Conservation (phyloP, 2,329 filamentous ascomycete species). For the Aspergillus luchuensis region DNA sequence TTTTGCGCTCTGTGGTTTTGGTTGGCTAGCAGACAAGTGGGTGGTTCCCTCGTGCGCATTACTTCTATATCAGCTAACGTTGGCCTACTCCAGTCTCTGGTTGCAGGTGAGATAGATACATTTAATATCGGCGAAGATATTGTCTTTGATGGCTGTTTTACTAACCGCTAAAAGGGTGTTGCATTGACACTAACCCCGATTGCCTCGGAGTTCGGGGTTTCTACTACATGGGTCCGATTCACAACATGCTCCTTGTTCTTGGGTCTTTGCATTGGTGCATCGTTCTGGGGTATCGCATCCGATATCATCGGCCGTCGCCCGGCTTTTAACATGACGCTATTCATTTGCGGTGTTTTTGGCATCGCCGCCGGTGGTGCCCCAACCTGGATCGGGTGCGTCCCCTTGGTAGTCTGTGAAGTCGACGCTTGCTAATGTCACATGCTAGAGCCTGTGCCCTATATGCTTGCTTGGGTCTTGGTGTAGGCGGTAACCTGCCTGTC, state of each 20-base stretch:
- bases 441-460: conserved; percentile 61
- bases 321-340: conserved; percentile 78
- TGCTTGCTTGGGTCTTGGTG: conserved; percentile 65
- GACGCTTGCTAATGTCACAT: neutral
- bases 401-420: conserved; percentile 23
- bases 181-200: conserved; percentile 75
- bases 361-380: conserved; percentile 67
- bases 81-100: conserved; percentile 60
- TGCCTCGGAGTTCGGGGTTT: conserved; percentile 71
- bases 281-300: conserved; percentile 77
- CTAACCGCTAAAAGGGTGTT: conserved; percentile 59
- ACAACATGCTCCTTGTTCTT: conserved; percentile 77
- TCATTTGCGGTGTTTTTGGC: conserved; percentile 74
- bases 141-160: neutral
- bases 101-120: conserved; percentile 56
- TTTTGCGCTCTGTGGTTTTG: conserved; percentile 78
- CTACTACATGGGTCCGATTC: conserved; percentile 72
- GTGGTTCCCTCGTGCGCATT: conserved; percentile 23
- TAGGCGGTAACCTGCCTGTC: conserved; percentile 75
- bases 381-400: conserved; percentile 60
- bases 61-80: conserved; percentile 5
- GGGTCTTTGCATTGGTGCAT: conserved; percentile 75
- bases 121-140: neutral
- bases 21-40: conserved; percentile 85
- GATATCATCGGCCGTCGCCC: conserved; percentile 77